These are phyloP conservation scores for Schoenoplectus tabernaemontani DNA, from an alignment of 202 grass and related monocot genomes.

Conservation along the genomic window DNA sequence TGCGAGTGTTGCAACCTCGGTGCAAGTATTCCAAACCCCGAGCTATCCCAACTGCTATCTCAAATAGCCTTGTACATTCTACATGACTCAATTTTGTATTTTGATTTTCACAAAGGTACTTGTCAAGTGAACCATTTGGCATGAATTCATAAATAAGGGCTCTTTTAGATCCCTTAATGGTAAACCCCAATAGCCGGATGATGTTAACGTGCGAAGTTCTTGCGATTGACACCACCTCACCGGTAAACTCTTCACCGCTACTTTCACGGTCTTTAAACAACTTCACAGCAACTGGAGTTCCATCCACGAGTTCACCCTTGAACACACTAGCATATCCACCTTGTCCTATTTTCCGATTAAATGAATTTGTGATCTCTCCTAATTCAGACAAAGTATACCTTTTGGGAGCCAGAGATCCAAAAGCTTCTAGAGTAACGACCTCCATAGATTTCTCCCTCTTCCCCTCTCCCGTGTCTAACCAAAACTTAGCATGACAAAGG, in stretches of 20 bases:
- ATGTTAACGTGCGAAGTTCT: conserved; percentile 41
- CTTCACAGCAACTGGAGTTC: conserved; percentile 24
- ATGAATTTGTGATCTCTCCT: conserved; percentile 31
- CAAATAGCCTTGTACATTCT: conserved; percentile 19
- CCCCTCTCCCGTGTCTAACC: neutral
- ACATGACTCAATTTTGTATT: neutral
- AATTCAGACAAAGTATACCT: conserved; percentile 27
- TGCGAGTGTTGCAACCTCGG: conserved; percentile 21
- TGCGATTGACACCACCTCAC: conserved; percentile 27
- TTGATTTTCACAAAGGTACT: neutral
- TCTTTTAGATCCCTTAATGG: conserved; percentile 22
- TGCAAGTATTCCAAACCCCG: conserved; percentile 39
- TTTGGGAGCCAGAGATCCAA: neutral
- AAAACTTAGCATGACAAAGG: neutral
- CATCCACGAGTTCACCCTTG: conserved; percentile 23
- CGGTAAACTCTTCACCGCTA: conserved; percentile 20
- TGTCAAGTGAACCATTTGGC: conserved; percentile 33
- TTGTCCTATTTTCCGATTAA: conserved; percentile 9
- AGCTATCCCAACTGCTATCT: conserved; percentile 24
- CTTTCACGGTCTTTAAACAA: conserved; percentile 18
- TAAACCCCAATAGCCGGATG: conserved; percentile 24
- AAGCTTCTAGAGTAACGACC: conserved; percentile 8
- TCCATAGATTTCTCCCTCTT: neutral
- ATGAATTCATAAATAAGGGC: conserved; percentile 43
- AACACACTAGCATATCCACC: conserved; percentile 18